These are phyloP conservation scores for Chrysopogon serrulatus DNA, from an alignment of 176 grass and related monocot genomes.

Conservation along the genomic window DNA sequence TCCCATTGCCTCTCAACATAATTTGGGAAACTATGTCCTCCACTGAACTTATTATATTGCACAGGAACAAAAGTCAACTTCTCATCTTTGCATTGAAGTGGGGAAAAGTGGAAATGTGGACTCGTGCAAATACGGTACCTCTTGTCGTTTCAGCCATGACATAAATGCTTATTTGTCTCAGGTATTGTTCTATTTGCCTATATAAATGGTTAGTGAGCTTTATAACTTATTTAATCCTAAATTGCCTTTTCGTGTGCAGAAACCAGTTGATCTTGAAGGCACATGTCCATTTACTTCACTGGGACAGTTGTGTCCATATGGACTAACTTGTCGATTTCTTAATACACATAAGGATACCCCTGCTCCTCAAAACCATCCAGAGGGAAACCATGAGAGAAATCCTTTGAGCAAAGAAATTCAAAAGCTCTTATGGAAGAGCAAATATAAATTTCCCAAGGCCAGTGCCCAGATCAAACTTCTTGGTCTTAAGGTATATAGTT, in stretches of 20 bases:
- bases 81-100: conserved; percentile 71
- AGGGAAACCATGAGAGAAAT: conserved; percentile 56
- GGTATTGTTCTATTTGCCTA: conserved; percentile 34
- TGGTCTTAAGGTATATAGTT: conserved; percentile 80
- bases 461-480: conserved; percentile 80
- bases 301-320: conserved; percentile 71
- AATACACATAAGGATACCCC: conserved; percentile 54
- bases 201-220: not conserved
- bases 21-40: conserved; percentile 1
- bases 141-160: conserved; percentile 91
- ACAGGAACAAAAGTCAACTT: conserved; percentile 65
- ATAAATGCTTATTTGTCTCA: conserved; percentile 74
- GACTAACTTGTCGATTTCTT: conserved; percentile 72
- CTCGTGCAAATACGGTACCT: conserved; percentile 59
- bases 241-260: conserved; percentile 38
- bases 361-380: conserved; percentile 33
- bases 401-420: conserved; percentile 77
- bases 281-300: conserved; percentile 58
- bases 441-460: conserved; percentile 84
- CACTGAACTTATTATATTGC: not conserved
- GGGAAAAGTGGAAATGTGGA: conserved; percentile 71
- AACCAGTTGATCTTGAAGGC: conserved; percentile 86
- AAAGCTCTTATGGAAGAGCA: conserved; percentile 91
- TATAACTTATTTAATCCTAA: conserved; percentile 14
- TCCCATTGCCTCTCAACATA: conserved; percentile 9